These are phyloP conservation scores for Rauvolfia tetraphylla DNA, from an alignment of 257 asterid species.

Conservation along the genomic window DNA sequence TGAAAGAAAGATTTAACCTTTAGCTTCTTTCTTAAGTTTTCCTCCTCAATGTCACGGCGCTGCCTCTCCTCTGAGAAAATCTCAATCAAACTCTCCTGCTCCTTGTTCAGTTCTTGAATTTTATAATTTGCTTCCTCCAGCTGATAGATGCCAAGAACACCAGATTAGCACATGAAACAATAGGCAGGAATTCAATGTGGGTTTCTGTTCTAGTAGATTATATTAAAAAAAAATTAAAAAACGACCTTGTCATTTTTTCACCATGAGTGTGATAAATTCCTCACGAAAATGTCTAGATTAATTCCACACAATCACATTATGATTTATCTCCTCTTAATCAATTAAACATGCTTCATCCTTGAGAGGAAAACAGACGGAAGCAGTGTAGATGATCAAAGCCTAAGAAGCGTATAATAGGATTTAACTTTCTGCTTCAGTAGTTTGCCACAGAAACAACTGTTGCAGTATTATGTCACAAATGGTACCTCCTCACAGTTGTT, in stretches of 20 bases:
- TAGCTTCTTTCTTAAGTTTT: constrained; percentile 54
- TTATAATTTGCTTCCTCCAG: constrained; percentile 41
- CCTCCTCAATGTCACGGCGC: constrained; percentile 72
- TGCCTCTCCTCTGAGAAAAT: constrained; percentile 86
- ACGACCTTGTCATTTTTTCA: too few relatives aligned
- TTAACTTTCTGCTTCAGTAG: not conserved
- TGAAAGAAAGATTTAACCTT: constrained; percentile 43
- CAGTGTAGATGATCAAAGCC: not conserved
- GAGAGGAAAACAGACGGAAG: too few relatives aligned
- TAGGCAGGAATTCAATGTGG: not conserved
- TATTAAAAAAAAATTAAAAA: too few relatives aligned
- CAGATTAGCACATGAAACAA: not conserved
- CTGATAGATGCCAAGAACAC: constrained; percentile 36
- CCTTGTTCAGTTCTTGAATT: constrained; percentile 54
- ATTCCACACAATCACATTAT: not conserved
- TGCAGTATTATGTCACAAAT: not conserved
- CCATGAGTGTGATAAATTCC: too few relatives aligned
- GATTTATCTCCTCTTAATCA: not conserved
- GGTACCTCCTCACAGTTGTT: too few relatives aligned
- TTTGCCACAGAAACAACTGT: not conserved
- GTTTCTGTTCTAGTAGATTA: too few relatives aligned
- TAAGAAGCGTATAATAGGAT: not conserved
- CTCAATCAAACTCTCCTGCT: constrained; percentile 68
- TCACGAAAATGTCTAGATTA: not conserved
- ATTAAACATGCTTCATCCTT: not conserved